Base-by-base conservation (phyloP, 2,329 filamentous ascomycete genomes). In the Curvularia hawaiiensis region DNA sequence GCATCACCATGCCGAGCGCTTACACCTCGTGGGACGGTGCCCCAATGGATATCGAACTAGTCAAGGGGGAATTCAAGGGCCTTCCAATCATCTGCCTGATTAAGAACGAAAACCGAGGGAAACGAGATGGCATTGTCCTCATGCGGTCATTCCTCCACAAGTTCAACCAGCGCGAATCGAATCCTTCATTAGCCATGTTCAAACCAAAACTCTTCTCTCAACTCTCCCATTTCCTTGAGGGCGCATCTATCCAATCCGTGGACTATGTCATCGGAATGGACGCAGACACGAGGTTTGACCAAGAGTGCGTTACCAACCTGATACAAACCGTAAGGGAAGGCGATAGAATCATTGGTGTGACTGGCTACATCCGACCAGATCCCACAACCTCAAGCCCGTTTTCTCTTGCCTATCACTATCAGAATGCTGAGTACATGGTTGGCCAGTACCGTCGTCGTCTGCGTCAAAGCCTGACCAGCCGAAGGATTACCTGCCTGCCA, bases 91-190 rank as follows among this genome's bases (percentile, higher is more conserved):
- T 56, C 9, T 56, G 49, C 39, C 20, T 56, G 12, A 48, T 56
- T 35, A 56, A 56, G 20, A 52, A 56, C 16, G 43, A 56, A 8
- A 56, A 56, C 16, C 54, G 54, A n/a, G 54, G 54, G 3, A 56
- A 56, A 40, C 49, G 54, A 18, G 54, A 56, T 5, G 54, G 54
- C 4, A 47, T 56, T 31, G 22, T 52, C 5, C 54, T 56, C 3
- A 47, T 47, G 5, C 49, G 49, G n/a, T 43, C 54, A 7, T 56
- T 56, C 12, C 28, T 56, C 33, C 38, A 20, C 35, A 56, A 56
- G 3, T 56, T 52, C 22, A 56, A 52, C 3, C 54, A 52, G 7
- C 54, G 54, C 49, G 14, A 43, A 22, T 43, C 49, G 1, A 48
- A 35, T 4, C 54, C 43, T 2, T 46, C 43, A n/a, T 22, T 56